Base-by-base conservation (phyloP, 148 eudicot genomes). In the Spergularia marina region DNA sequence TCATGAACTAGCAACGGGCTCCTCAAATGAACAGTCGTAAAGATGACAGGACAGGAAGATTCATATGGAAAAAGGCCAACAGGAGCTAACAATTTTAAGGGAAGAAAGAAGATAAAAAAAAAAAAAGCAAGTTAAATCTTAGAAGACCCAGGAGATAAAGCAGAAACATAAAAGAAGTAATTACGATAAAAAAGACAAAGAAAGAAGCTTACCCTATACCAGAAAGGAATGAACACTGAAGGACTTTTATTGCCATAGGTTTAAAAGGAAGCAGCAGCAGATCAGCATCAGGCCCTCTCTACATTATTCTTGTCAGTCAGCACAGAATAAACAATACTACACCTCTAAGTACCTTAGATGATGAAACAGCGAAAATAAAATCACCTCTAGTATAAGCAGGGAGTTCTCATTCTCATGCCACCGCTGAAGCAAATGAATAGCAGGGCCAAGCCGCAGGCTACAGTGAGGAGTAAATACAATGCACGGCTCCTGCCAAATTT, bases 401-500 rank as follows among this genome's bases (percentile, higher is more conserved):
- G 98, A 94, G 74, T 89, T 90, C 64, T 71, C 86, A 82, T 94
- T 88, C 49, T 72, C 76, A 74, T 79, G 79, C 98, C 98, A 94
- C 15, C 92, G 91, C n/a, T 82, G 86, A 82, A 94, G 97, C 52
- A 94, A 84, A 84, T 91, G 98, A 78, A 89, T 88, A 82, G 77
- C 90, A 75, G 98, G 90, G 62, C 98, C 98, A 75, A 87, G 86
- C 60, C 98, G 87, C 69, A 94, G 83, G 81, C 91, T 94, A 97
- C 97, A 92, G 82, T 94, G 97, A 59, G 97, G 87, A 81, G 94
- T 87, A 65, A 94, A 84, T 51, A 92, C 94, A 69, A 94, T 86
- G 85, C 98, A 94, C 11, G 98, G 97, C 80, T 94, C 98, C 88
- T 84, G 88, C 98, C 98, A 94, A 68, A 65, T 74, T 79, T 73